phyloP scores from a whole-genome alignment of 139 green algal genomes.

The Tetradesmus obliquus region DNA sequence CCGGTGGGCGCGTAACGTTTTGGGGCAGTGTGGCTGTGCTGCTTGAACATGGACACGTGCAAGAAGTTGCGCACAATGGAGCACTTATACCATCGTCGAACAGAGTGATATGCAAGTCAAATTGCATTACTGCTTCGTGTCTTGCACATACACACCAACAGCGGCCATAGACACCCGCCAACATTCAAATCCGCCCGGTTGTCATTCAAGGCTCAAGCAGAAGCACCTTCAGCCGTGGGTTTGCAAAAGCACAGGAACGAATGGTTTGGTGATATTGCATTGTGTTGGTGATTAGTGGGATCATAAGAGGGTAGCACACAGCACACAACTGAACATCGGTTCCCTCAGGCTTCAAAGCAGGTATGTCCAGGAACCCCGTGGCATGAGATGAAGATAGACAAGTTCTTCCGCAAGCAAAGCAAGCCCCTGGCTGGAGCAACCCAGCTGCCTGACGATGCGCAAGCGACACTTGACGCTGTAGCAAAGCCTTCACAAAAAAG shows the following conservation, averaged over 20 bases:
- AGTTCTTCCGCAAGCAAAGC: background rate
- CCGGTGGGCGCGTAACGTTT: too few relatives aligned
- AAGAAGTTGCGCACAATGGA: too few relatives aligned
- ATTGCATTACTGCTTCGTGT: too few relatives aligned
- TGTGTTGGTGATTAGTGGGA: background rate
- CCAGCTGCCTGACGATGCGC: background rate
- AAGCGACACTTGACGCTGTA: background rate
- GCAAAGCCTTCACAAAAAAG: background rate
- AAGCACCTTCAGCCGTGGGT: background rate
- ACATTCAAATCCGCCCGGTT: background rate
- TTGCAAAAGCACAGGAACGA: background rate
- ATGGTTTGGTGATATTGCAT: background rate
- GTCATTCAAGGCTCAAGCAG: background rate
- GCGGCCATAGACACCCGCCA: background rate
- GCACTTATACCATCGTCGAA: too few relatives aligned
- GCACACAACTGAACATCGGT: background rate
- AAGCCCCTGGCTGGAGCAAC: background rate
- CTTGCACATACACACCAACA: too few relatives aligned
- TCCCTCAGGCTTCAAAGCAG: background rate
- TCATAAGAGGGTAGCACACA: background rate
- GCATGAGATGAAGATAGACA: conserved; percentile 4
- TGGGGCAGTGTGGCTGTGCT: too few relatives aligned
- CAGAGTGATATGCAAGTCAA: too few relatives aligned
- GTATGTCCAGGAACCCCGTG: background rate
- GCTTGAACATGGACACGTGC: too few relatives aligned